A percentile compares a stretch with the other conserved stretches of the same genome.
Evolutionary conservation across 2,329 filamentous ascomycete genomes (phyloP).

Genomic region (Talaromyces funiculosus): DNA sequence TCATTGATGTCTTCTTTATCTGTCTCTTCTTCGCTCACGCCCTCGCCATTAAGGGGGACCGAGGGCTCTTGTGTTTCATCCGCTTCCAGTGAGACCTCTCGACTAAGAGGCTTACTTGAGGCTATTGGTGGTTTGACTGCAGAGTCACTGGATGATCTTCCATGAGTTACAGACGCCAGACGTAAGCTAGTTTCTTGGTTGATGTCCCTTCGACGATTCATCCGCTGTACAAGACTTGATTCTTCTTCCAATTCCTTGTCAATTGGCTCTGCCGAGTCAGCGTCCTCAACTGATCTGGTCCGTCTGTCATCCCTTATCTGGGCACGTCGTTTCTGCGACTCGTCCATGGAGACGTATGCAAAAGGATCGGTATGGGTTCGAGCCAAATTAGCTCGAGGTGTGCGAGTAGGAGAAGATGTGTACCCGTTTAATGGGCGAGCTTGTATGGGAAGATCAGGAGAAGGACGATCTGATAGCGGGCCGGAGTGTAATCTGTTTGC

Average conservation of each 20-base stretch:
- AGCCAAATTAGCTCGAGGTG: conserved; percentile 27
- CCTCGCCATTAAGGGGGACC: conserved; percentile 20
- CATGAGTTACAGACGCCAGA: conserved; percentile 18
- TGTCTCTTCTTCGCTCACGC: conserved; percentile 40
- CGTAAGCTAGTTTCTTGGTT: conserved; percentile 31
- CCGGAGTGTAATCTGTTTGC: conserved; percentile 32
- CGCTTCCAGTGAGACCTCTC: conserved; percentile 10
- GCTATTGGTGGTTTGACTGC: background rate
- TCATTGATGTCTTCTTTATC: conserved; percentile 41
- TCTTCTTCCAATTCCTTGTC: conserved; percentile 42
- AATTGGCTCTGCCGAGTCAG: conserved; percentile 30
- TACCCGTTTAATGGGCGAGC: conserved; percentile 28
- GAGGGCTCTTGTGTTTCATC: conserved; percentile 20
- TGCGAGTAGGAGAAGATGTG: conserved; percentile 35
- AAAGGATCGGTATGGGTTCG: conserved; percentile 38
- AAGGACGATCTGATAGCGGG: conserved; percentile 42
- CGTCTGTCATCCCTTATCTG: conserved; percentile 26
- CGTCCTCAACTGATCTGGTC: conserved; percentile 31
- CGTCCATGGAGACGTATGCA: conserved; percentile 42
- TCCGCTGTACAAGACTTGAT: conserved; percentile 33
- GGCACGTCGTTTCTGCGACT: conserved; percentile 41
- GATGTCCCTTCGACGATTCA: conserved; percentile 28
- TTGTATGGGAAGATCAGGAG: conserved; percentile 44
- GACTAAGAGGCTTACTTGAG: conserved; percentile 2
- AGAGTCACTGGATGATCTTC: background rate